A percentile compares a stretch with the other conserved stretches of the same genome.
Conservation (phyloP, 176 grass and related monocot genomes). For the Zea luxurians region DNA sequence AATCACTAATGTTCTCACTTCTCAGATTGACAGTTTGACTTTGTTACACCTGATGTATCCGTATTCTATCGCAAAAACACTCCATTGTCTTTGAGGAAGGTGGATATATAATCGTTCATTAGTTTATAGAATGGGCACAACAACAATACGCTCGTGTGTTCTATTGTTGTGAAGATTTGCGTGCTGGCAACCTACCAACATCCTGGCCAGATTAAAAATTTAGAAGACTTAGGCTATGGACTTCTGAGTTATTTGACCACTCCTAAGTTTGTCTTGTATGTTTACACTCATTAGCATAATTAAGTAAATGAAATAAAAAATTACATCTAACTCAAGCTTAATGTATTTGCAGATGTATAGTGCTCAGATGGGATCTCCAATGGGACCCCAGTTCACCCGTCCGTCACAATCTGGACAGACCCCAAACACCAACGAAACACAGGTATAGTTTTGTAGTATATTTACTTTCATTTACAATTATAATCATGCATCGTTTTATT, state of each 20-base stretch:
- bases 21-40: not conserved
- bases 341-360: too few relatives aligned
- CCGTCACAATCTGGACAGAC: too few relatives aligned
- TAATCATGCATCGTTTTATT: too few relatives aligned
- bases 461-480: too few relatives aligned
- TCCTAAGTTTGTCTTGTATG: not conserved
- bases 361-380: too few relatives aligned
- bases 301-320: too few relatives aligned
- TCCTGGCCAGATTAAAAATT: not conserved
- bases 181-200: conserved; percentile 1
- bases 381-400: too few relatives aligned
- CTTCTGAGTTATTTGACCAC: conserved; percentile 20
- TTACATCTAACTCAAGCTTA: too few relatives aligned
- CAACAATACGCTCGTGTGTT: not conserved
- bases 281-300: not conserved
- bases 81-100: too few relatives aligned
- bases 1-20: not conserved
- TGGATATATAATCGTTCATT: not conserved
- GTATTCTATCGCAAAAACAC: too few relatives aligned
- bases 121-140: not conserved
- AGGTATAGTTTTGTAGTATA: too few relatives aligned
- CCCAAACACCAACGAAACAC: too few relatives aligned
- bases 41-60: not conserved
- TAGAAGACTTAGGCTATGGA: not conserved
- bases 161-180: conserved; percentile 13